Percentiles rank a stretch among this genome's conserved stretches.
Conservation (phyloP, 2,329 filamentous ascomycete genomes). For the Penicillium digitatum region DNA sequence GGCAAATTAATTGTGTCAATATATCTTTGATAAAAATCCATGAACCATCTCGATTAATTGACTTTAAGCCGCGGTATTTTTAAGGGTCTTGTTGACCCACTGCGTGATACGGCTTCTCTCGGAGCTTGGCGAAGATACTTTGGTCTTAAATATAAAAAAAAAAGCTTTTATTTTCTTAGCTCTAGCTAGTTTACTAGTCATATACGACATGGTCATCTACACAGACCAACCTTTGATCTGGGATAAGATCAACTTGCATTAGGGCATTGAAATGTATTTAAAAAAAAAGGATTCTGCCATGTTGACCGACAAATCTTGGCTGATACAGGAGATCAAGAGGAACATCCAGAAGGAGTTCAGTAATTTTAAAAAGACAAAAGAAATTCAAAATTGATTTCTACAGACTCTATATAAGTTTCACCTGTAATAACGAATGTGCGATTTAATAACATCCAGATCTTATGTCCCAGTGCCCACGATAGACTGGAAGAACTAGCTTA, state of each 20-base stretch:
- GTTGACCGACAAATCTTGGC: background rate
- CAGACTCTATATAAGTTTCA: too few species aligned
- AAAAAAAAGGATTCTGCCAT: background rate
- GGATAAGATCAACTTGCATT: background rate
- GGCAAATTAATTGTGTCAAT: background rate
- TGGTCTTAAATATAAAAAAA: background rate
- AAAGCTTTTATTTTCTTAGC: background rate
- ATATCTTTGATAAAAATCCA: background rate
- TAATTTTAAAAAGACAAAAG: background rate
- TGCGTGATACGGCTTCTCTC: background rate
- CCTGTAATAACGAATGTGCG: background rate
- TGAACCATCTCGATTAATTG: background rate
- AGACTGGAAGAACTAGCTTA: background rate
- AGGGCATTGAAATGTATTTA: background rate
- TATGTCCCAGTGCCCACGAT: background rate
- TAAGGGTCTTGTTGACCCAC: slow-evolving; percentile 7
- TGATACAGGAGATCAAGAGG: background rate
- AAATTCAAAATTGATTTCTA: too few species aligned
- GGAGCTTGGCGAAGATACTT: slow-evolving; percentile 2
- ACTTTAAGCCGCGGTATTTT: slow-evolving; percentile 1
- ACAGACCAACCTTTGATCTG: slow-evolving; percentile 5
- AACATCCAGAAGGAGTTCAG: background rate
- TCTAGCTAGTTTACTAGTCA: too few species aligned
- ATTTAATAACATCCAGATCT: background rate
- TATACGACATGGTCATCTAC: too few species aligned